Evolutionary conservation across 176 grass and related monocot genomes (phyloP), one percentile per base, ranked within the genome.

Genomic region (Stipa capillata): DNA sequence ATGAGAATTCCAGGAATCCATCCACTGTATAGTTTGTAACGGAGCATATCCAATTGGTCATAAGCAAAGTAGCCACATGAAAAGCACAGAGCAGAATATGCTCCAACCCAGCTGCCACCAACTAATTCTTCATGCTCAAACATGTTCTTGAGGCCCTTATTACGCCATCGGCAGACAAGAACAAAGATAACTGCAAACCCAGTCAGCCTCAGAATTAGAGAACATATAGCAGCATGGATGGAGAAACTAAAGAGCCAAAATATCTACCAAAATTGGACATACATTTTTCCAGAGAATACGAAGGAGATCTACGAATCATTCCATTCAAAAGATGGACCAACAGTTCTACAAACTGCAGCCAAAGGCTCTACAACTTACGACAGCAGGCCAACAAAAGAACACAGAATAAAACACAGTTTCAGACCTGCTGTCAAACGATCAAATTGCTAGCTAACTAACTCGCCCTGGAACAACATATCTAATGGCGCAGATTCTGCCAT

Each of bases 51-150:
- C 88, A 99, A 79, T 85, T 99, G 96, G 78, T 99, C 96, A 77
- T 99, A 95, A 15, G 92, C 96, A 91, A 99, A 95, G 88, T 99
- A 99, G 47, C 92, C 90, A 86, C 90, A 93, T 45, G 96, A 99
- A 86, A 99, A 93, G 65, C 90, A 99, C 29, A 95, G 59, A 29
- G 92, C 85, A 66, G 83, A 87, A 87, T 93, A 90, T 62, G 96
- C 87, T 64, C 92, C 96, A 24, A 87, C 41, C 92, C 90, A 99
- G 61, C 74, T 82, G 66, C 74, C 83, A 68, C 87, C 82, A 76
- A 93, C 83, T 83, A 99, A 76, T 81, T 95, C 85, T 67, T 85
- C 86, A 89, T 93, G 92, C 73, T 88, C 72, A 85, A 99, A 95
- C 92, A 99, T 89, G 53, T 83, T 77, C 47, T 48, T 36, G 4